Base-by-base conservation (phyloP, 2,329 filamentous ascomycete genomes). In the Cordyceps cicadae region DNA sequence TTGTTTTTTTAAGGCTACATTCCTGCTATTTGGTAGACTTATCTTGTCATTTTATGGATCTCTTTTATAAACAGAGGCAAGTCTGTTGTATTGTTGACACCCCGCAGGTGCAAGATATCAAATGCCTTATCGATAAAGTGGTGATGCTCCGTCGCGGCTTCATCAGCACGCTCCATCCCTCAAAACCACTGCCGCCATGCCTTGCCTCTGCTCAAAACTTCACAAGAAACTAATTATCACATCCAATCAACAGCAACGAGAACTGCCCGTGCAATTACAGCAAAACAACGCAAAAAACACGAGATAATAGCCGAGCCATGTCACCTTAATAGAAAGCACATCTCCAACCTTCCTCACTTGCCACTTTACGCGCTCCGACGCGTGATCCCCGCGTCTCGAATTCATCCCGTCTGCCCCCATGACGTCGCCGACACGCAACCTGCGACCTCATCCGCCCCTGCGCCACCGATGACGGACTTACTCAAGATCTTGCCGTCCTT, bases 401-500 rank as follows among this genome's bases (percentile, higher is more conserved):
- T 14, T 41, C 19, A 34, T 34, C 51, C 34, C 34, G 14, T 14
- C 19, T 8, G 39, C 17, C 37, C 41, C 57, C 53, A 59, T 46
- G 55, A 53, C 62, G 57, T 56, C 58, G 50, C 49, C 26, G 49
- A 26, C 63, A 60, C 52, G 58, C 53, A 26, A 62, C 51, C 53
- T 34, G 19, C 57, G 53, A 15, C 21, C 21, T 43, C 37, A 60
- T 45, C 51, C 45, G 34, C 54, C 41, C 46, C 48, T 37, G 39
- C 43, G 39, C 52, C 64, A 63, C 66, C 73, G 77, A 95, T 95
- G 90, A 91, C 87, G 69, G 93, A 97, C 83, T 85, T 97, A 70
- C 82, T 87, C 70, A 83, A 85, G 71, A 85, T 95, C 71, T 83
- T 97, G 66, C 92, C 93, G 68, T 81, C 85, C 75, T 95, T 97